phyloP scores from a whole-genome alignment of 306 rosid genomes.

The Trifolium subterraneum region DNA sequence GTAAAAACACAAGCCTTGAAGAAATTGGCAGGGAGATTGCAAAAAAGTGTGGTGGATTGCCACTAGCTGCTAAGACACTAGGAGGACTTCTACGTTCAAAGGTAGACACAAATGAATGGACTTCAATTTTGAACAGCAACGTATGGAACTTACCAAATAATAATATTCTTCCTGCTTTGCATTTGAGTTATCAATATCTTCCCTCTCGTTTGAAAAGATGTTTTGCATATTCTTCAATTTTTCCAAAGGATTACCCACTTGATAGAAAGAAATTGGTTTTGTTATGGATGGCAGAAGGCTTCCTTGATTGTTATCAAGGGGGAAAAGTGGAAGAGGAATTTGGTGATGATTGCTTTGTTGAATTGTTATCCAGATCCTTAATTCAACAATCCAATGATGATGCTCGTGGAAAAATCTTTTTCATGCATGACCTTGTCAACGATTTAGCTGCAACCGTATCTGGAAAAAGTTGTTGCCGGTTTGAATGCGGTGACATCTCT shows the following conservation, averaged over 20 bases:
- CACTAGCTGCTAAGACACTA: neutral
- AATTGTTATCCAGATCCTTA: constrained; percentile 16
- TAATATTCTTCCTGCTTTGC: constrained; percentile 18
- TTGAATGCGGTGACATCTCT: neutral
- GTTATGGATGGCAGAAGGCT: constrained; percentile 54
- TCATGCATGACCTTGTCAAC: constrained; percentile 8
- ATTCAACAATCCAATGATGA: neutral
- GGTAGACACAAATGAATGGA: constrained; percentile 46
- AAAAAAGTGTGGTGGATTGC: neutral
- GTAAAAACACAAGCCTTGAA: constrained; percentile 12
- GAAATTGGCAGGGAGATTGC: constrained; percentile 48
- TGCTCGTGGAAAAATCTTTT: neutral
- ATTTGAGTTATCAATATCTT: constrained; percentile 15
- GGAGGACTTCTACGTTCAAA: constrained; percentile 12
- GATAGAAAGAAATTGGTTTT: neutral
- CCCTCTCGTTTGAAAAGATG: constrained; percentile 13
- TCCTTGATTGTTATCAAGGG: neutral
- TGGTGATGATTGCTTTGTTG: constrained; percentile 39
- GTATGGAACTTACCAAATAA: constrained; percentile 22
- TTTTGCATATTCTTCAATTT: neutral
- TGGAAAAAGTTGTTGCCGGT: neutral
- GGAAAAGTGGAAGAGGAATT: constrained; percentile 19
- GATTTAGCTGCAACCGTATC: constrained; percentile 9
- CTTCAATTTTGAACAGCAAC: constrained; percentile 1
- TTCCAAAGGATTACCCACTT: neutral